A percentile compares a stretch with the other conserved stretches of the same genome.
phyloP scores from a whole-genome alignment of 1,284 basidiomycete genomes.

The Ceratorhiza oryzae-sativae region DNA sequence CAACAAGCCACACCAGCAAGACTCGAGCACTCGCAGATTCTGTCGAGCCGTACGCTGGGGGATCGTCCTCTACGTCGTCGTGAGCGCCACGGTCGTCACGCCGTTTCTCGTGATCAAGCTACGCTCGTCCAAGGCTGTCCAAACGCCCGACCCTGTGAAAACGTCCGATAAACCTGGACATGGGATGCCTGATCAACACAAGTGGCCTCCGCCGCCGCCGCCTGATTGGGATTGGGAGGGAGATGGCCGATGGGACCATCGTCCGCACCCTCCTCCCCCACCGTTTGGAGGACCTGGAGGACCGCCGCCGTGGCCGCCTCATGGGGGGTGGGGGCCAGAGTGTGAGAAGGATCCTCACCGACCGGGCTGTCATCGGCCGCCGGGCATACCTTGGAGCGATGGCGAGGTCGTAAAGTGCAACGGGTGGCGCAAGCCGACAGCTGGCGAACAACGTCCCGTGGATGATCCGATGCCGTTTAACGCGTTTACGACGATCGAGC shows the following conservation, averaged over 20 bases:
- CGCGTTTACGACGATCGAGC: constrained; percentile 22
- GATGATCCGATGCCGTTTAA: constrained; percentile 32
- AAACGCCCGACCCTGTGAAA: constrained; percentile 20
- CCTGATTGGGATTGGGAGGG: constrained; percentile 7
- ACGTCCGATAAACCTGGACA: background rate
- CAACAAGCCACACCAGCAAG: background rate
- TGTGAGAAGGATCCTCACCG: constrained; percentile 7
- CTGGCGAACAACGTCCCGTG: constrained; percentile 13
- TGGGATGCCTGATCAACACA: background rate
- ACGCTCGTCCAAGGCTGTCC: constrained; percentile 5
- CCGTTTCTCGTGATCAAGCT: constrained; percentile 18
- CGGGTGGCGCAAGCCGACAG: constrained; percentile 18
- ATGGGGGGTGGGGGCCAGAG: constrained; percentile 23
- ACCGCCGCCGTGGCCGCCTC: background rate
- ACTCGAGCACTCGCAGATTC: constrained; percentile 10
- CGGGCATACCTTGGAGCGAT: constrained; percentile 15
- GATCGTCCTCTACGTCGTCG: constrained; percentile 17
- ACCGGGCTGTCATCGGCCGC: constrained; percentile 29
- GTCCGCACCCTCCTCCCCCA: background rate
- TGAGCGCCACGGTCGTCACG: constrained; percentile 32
- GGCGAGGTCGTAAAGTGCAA: constrained; percentile 23
- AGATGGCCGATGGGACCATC: constrained; percentile 20
- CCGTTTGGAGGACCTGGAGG: background rate
- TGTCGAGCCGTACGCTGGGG: constrained; percentile 17
- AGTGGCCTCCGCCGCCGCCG: background rate